Evolutionary conservation across 2,329 filamentous ascomycete species (phyloP).

Genomic region (Sporothrix protearum): DNA sequence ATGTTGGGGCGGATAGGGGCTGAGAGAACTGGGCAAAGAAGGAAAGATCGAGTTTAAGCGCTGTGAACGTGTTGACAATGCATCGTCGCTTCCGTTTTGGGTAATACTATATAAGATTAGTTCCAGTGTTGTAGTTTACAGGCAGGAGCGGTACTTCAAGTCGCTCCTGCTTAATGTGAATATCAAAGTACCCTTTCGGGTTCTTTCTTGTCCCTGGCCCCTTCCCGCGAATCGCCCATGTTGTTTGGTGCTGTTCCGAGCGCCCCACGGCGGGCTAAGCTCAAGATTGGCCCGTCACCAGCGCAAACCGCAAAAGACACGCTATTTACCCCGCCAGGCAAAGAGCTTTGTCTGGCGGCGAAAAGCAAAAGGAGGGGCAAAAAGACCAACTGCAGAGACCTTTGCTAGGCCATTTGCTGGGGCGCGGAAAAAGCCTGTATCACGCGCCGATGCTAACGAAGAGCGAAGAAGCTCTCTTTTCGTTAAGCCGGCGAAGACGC

Average conservation of each 20-base stretch:
- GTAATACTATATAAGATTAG: too few relatives aligned
- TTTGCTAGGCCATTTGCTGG: not conserved
- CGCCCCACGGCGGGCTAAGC: not conserved
- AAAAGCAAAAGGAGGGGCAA: slow-evolving; percentile 21
- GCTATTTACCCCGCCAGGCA: slow-evolving; percentile 16
- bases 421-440: slow-evolving; percentile 1
- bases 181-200: not conserved
- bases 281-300: not conserved
- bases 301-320: not conserved
- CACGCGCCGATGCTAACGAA: slow-evolving; percentile 11
- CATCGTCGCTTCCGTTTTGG: slow-evolving; percentile 9
- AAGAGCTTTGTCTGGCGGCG: slow-evolving; percentile 7
- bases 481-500: not conserved
- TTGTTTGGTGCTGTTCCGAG: not conserved
- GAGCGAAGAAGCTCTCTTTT: slow-evolving; percentile 7
- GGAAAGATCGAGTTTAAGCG: not conserved
- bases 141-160: not conserved
- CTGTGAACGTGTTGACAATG: not conserved
- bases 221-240: slow-evolving; percentile 12
- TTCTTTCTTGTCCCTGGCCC: not conserved
- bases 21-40: not conserved
- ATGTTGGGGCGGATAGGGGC: not conserved
- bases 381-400: not conserved
- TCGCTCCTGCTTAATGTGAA: not conserved
- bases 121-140: not conserved